Base-by-base conservation (phyloP, 176 grass and related monocot species). In the Hsuehochloa calcarea region DNA sequence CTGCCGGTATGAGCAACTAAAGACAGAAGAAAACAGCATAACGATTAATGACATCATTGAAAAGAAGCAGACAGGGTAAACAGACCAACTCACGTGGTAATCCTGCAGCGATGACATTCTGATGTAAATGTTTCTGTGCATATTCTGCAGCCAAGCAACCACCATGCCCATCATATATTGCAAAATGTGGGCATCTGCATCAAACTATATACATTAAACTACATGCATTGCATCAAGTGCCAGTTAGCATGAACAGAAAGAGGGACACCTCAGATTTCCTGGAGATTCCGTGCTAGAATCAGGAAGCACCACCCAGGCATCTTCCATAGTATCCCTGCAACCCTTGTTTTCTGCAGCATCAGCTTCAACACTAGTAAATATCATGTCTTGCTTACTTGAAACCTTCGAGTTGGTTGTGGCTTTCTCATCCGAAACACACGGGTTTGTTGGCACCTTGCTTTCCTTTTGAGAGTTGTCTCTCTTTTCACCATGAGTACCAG, bases 1-100 rank as follows among this genome's bases (percentile, higher is more conserved):
- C 4, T 5, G 4, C 34, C 4, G 0, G 23, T 2, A 76, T 23
- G 15, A 76, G 81, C 71, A 81, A 59, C 27, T 81, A 20, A 66
- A 64, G 13, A 34, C 3, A 10, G 14, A 73, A 84, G 10, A 58
- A 71, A 78, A 45, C 70, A 66, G 5, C 61, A 75, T 20, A 62
- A 61, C 34, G 29, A 50, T 15, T 58, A 83, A 65, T 64, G n/a
- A 15, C 6, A 71, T 45, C 47, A 77, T 37, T 51, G 27, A 78
- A 80, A 51, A 77, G 71, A 86, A 87, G 74, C 63, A 87, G 79
- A 87, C 79, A 73, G 81, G 77, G 87, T 81, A 84, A 82, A 98
- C 95, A 98, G 90, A 98, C 95, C 95, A 93, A 95, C 93, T 98
- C 95, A 98, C 95, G 93, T 95, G 95, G 95, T 93, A 98, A 91